Evolutionary conservation across 148 eudicot genomes (phyloP), one percentile per base, ranked within the genome.

Genomic region (Rhododendron williamsianum): DNA sequence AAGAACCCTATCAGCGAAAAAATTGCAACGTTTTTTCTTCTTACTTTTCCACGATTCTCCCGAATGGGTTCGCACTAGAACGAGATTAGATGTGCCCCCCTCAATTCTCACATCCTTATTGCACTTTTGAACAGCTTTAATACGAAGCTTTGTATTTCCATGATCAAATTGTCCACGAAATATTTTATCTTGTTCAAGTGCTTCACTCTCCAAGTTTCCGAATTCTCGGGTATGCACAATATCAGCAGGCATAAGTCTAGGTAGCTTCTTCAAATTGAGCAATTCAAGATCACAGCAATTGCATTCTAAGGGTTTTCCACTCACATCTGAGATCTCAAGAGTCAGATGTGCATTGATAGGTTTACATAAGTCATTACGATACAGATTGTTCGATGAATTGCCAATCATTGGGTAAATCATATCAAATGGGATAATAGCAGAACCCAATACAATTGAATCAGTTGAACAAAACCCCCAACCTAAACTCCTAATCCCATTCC

Each of bases 381-480:
- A 49, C 74, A 81, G 7, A 88, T 76, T 83, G 51, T 71, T 81
- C 6, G 87, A 87, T 5, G 87, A 81, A 84, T 88, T 85, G 73
- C 96, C 98, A 87, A 96, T 89, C 51, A 77, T 85, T 6, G 98
- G 97, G 88, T 96, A 95, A 60, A 96, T 91, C 86, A 96, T 89
- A 13, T 91, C 93, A 78, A 95, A 91, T 2, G 99, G 89, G 86
- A 96, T 88, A 78, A 96, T 74, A 72, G 96, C 91, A 35, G 98
- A 94, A 78, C 99, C 96, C 86, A 95, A 87, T 4, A 94, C 81
- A 85, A 95, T 91, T 9, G 91, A 85, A 80, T 90, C 88, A 16
- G 90, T 91, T 1, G 97, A 92, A 85, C 95, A 92, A 85, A 91
- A 92, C 4, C 98, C 91, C 97, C 98, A 96, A 48, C 96, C 97